These are phyloP conservation scores for Solanum sparsipilum DNA, from an alignment of 257 asterid species.

Conservation along the genomic window DNA sequence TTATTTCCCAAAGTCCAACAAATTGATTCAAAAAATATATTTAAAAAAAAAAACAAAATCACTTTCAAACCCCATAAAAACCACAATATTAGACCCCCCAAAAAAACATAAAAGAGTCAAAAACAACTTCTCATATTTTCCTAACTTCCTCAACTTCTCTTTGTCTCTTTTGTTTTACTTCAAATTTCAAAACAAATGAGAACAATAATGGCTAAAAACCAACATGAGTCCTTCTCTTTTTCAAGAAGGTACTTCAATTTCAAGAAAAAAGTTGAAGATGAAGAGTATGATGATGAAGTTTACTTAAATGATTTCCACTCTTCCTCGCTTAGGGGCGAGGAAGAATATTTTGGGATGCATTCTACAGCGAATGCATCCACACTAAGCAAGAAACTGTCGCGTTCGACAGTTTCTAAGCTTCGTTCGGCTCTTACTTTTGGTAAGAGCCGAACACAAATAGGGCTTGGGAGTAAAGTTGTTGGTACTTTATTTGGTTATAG, in stretches of 20 bases:
- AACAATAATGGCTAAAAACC: constrained; percentile 49
- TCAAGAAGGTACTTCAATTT: constrained; percentile 70
- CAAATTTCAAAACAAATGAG: constrained; percentile 26
- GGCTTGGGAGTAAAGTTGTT: constrained; percentile 49
- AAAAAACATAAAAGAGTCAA: neutral
- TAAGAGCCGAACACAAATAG: constrained; percentile 20
- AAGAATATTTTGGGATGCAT: constrained; percentile 6
- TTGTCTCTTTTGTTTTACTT: neutral
- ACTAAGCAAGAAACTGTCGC: constrained; percentile 29
- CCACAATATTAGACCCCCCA: neutral
- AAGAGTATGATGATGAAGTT: constrained; percentile 44
- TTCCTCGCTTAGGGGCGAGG: constrained; percentile 15
- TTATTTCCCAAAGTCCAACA: constrained; percentile 9
- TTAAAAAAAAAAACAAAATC: neutral
- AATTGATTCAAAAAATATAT: neutral
- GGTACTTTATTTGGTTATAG: constrained; percentile 82
- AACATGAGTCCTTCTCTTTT: constrained; percentile 73
- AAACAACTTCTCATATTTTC: neutral
- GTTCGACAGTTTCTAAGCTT: constrained; percentile 33
- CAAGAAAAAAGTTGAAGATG: constrained; percentile 49
- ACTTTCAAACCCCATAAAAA: constrained; percentile 4
- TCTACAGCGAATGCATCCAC: constrained; percentile 23
- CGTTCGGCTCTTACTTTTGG: constrained; percentile 33
- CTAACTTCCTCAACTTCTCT: neutral
- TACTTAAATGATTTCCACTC: constrained; percentile 32